Percentiles rank a stretch among this genome's conserved stretches.
Evolutionary conservation across 352 stramenopile species (phyloP).

Genomic region (Globisporangium carolinianum): DNA sequence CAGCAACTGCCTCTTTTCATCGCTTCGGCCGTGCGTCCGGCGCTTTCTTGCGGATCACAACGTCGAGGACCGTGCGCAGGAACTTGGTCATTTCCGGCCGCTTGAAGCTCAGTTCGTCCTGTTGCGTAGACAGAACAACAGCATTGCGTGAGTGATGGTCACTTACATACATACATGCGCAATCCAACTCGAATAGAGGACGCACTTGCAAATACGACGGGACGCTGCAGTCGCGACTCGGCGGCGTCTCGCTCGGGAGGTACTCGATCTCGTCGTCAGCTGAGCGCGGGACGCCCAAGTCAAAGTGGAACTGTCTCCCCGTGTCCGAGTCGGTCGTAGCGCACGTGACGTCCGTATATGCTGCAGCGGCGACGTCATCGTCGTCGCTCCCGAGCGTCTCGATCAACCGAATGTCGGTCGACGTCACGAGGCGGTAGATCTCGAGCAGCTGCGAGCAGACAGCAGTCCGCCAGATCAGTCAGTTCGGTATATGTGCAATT

Average conservation of each 20-base stretch:
- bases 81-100: slow-evolving; percentile 79
- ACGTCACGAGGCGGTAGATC: slow-evolving; percentile 71
- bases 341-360: slow-evolving; percentile 64
- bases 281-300: slow-evolving; percentile 60
- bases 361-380: slow-evolving; percentile 43
- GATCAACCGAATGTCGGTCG: slow-evolving; percentile 71
- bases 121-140: background rate
- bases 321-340: slow-evolving; percentile 57
- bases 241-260: slow-evolving; percentile 49
- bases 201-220: slow-evolving; percentile 70
- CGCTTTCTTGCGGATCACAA: slow-evolving; percentile 75
- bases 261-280: slow-evolving; percentile 76
- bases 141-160: background rate
- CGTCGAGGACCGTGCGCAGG: slow-evolving; percentile 73
- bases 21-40: slow-evolving; percentile 11
- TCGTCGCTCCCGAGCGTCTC: slow-evolving; percentile 42
- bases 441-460: slow-evolving; percentile 50
- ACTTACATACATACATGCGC: too few relatives aligned
- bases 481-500: background rate
- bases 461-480: background rate
- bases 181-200: background rate
- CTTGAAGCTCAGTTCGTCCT: slow-evolving; percentile 81
- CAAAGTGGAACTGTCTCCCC: slow-evolving; percentile 66
- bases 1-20: slow-evolving; percentile 3
- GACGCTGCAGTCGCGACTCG: slow-evolving; percentile 35